Evolutionary conservation across 352 stramenopile species (phyloP), one percentile per base, ranked within the genome.

Genomic region (Phytophthora chlamydospora): DNA sequence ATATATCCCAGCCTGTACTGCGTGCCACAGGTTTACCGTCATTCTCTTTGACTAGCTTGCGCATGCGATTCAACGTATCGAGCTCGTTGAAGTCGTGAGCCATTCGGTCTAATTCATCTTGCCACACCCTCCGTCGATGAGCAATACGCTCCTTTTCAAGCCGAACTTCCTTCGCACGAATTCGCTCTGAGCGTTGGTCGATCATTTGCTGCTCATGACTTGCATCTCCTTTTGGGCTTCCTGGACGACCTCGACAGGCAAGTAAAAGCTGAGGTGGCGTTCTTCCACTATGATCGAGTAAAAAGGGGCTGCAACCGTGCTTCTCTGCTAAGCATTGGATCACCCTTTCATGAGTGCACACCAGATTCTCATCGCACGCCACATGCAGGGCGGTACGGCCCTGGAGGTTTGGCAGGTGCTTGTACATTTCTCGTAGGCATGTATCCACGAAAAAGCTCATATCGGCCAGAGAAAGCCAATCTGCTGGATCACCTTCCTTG

Each of bases 321-420:
- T 61, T 73, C 32, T 89, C 80, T 11, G 59, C 61, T 40, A 91
- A 56, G 17, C 65, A 69, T 3, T 85, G 74, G 44, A 93, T 86
- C 34, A 79, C 62, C 1, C 82, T 61, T 61, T 93, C 84, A 35
- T 93, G 84, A 3, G 80, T 93, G 36, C 85, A 93, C 56, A 91
- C 83, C 34, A 93, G 62, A 58, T 91, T 93, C 52, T 90, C 80
- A n/a, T 93, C 80, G 38, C 85, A 91, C 4, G 85, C 80, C 2
- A 93, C 60, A 57, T 93, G 85, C 6, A 93, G 60, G 13, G 85
- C 71, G 3, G 80, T 90, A 3, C 72, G 71, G 13, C 85, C 85
- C 21, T 91, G 82, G 5, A 79, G 73, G 62, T 91, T 93, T 5
- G 58, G 39, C 27, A 83, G 46, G 47, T 91, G 77, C 40, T 86